Evolutionary conservation across 108 stramenopile species (phyloP), one percentile per base, ranked within the genome.

Genomic region (Fragilaria crotonensis): DNA sequence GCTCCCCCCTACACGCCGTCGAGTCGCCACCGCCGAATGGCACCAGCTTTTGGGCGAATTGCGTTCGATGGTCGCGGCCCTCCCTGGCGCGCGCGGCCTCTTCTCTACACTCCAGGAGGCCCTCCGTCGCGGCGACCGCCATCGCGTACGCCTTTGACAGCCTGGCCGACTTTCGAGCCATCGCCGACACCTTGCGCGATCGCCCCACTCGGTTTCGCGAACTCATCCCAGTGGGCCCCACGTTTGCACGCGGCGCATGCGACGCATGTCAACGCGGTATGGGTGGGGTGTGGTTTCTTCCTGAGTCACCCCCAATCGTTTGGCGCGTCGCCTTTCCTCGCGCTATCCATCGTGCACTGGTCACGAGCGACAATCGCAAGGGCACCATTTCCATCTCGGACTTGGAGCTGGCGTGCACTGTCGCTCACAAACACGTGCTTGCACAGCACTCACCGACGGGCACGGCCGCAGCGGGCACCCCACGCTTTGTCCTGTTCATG

Each of bases 201-300:
- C 67, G 76, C n/a, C 22, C 76, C 71, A 75, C 69, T 0, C 64
- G 68, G 3, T 52, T 75, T 30, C 54, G 60, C 2, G 74, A 75
- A 62, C 0, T 70, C 76, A 20, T 27, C 54, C 3, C 60, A 73
- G 22, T 67, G 58, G 0, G 76, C n/a, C 18, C 17, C 0, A 63
- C 76, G 2, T 53, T 64, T 14, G 47, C 45, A 2, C 29, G 50
- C 14, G 71, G 71, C 5, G 30, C 60, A 19, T 48, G 32, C 25
- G 76, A 77, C 48, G 71, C 76, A 2, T 26, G 71, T 0, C 57
- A 49, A n/a, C n/a, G n/a, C n/a, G n/a, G 2, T 5, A 31, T 14
- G 73, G 67, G 28, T 55, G 60, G 53, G 73, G 67, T 2, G 73
- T 0, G 63, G 60, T 3, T n/a, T n/a, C n/a, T n/a, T n/a, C n/a